Evolutionary conservation across 78 protist genomes (phyloP).

Genomic region (Capsaspora owczarzaki): DNA sequence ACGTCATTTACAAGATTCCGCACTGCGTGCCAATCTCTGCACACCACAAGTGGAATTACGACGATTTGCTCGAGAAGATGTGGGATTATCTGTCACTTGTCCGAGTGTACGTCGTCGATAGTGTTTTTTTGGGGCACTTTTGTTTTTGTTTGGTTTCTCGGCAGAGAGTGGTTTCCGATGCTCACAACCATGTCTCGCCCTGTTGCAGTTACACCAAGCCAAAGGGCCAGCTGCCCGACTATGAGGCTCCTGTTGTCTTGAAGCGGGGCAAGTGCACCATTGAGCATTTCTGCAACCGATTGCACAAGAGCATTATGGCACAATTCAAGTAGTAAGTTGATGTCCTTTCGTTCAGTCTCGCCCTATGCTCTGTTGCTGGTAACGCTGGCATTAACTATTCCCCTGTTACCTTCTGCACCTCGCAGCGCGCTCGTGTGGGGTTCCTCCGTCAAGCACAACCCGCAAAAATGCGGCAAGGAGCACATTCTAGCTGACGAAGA

Average conservation of each 20-base stretch:
- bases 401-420: not conserved
- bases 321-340: constrained; percentile 81
- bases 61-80: constrained; percentile 79
- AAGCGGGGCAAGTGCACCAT: constrained; percentile 43
- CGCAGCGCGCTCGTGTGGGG: constrained; percentile 97
- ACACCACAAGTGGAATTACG: constrained; percentile 92
- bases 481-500: constrained; percentile 97
- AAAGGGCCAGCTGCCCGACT: constrained; percentile 95
- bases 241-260: constrained; percentile 91
- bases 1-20: constrained; percentile 31
- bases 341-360: not conserved
- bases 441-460: constrained; percentile 85
- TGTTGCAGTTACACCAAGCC: constrained; percentile 94
- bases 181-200: not conserved
- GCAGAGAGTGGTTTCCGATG: not conserved
- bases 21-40: constrained; percentile 48
- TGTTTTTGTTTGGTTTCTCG: not conserved
- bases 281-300: constrained; percentile 79
- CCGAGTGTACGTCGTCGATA: constrained; percentile 62
- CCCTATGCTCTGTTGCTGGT: too few species aligned
- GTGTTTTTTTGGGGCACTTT: not conserved
- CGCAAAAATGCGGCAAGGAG: constrained; percentile 82
- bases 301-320: constrained; percentile 77
- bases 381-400: too few species aligned
- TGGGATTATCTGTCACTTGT: constrained; percentile 90